These are phyloP conservation scores for Penicillium oxalicum DNA, from an alignment of 2,329 filamentous ascomycete genomes.

Conservation along the genomic window DNA sequence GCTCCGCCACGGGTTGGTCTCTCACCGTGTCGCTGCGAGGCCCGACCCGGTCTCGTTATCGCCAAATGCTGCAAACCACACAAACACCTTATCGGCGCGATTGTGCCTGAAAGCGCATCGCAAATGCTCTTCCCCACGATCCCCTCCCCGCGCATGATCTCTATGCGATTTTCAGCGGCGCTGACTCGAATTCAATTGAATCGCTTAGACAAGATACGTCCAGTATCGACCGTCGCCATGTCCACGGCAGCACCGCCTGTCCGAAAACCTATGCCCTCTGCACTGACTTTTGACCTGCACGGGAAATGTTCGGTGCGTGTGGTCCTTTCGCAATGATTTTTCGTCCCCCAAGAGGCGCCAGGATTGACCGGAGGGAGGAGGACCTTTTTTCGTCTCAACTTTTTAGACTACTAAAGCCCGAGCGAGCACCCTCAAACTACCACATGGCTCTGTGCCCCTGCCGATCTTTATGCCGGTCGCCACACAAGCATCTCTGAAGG, in stretches of 20 bases:
- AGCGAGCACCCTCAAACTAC: constrained; percentile 78
- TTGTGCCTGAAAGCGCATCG: constrained; percentile 12
- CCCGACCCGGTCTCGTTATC: neutral
- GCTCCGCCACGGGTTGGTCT: too few relatives aligned
- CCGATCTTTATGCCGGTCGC: constrained; percentile 99
- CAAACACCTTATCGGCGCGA: constrained; percentile 22
- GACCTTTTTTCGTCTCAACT: neutral
- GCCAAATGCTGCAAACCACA: constrained; percentile 12
- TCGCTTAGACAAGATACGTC: neutral
- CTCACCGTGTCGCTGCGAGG: too few relatives aligned
- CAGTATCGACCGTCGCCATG: constrained; percentile 21
- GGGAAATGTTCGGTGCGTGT: constrained; percentile 70
- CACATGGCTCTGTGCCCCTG: constrained; percentile 83
- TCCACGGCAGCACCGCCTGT: constrained; percentile 19
- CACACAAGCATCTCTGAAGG: constrained; percentile 92
- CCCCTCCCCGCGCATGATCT: constrained; percentile 4
- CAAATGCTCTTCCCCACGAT: constrained; percentile 6
- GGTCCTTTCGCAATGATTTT: neutral
- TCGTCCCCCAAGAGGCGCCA: constrained; percentile 4
- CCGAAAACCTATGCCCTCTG: constrained; percentile 45
- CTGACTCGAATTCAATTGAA: constrained; percentile 8
- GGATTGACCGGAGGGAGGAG: constrained; percentile 1
- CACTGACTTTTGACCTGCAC: constrained; percentile 71
- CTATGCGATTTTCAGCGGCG: constrained; percentile 15
- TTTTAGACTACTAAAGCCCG: constrained; percentile 84